These are phyloP conservation scores for Zygosaccharomyces bisporus DNA, from an alignment of 805 yeast genomes.

Conservation along the genomic window DNA sequence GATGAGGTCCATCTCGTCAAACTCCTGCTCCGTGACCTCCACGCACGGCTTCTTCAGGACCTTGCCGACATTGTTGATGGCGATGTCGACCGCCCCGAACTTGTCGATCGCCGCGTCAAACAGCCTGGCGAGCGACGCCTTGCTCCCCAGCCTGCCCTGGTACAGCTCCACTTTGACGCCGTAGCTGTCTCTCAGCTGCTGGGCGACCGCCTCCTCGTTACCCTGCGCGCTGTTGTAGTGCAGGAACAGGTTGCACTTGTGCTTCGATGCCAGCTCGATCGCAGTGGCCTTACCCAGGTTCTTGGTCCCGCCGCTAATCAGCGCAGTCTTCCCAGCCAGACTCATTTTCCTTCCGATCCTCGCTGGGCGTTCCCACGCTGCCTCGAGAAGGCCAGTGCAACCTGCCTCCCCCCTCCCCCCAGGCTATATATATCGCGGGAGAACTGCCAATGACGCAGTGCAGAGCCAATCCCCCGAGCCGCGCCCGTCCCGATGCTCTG, in stretches of 20 bases:
- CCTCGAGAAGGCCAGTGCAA: no score
- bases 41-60: constrained; percentile 58
- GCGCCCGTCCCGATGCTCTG: no score
- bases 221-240: constrained; percentile 51
- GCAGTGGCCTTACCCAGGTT: constrained; percentile 56
- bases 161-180: constrained; percentile 42
- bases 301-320: constrained; percentile 61
- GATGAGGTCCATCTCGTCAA: constrained; percentile 47
- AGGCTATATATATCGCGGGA: no score
- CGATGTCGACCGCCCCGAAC: constrained; percentile 55
- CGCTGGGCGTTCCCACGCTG: no score
- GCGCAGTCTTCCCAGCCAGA: constrained; percentile 45
- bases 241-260: constrained; percentile 50
- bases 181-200: constrained; percentile 36
- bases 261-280: constrained; percentile 47
- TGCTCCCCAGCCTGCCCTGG: constrained; percentile 44
- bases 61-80: constrained; percentile 63
- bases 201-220: constrained; percentile 36
- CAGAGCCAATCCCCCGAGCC: no score
- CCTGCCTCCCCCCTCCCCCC: no score
- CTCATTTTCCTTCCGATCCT: no score
- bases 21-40: constrained; percentile 52
- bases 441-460: no score
- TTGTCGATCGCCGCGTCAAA: constrained; percentile 44
- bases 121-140: constrained; percentile 41